Conservation (phyloP, 306 rosid species). For the Trichosanthes cucumerina region DNA sequence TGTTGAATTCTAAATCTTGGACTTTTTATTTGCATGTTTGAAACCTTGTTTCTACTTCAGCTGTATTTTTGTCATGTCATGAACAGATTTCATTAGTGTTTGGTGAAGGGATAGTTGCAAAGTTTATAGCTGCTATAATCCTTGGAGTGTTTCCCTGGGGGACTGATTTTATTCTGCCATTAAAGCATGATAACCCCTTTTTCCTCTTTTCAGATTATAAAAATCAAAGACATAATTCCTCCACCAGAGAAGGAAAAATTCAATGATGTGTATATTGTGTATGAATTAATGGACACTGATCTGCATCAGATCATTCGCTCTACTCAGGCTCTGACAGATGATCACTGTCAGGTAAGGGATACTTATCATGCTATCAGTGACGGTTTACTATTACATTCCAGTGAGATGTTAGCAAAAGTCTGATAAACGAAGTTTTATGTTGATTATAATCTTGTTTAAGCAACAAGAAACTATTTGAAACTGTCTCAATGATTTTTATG, state of each 20-base stretch:
- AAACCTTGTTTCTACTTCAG: not conserved
- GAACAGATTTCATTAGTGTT: not conserved
- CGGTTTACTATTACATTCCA: not conserved
- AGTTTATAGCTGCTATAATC: not conserved
- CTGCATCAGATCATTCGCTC: slow-evolving; percentile 81
- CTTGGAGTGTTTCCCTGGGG: not conserved
- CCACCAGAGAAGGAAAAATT: slow-evolving; percentile 68
- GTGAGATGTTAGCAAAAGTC: not conserved
- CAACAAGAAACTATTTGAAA: not conserved
- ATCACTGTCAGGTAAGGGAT: slow-evolving; percentile 73
- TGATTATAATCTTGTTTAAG: not conserved
- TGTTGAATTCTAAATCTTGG: not conserved
- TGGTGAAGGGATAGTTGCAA: not conserved
- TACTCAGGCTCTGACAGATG: slow-evolving; percentile 70
- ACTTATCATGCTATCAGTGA: not conserved
- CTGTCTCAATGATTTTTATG: not conserved
- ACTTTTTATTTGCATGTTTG: not conserved
- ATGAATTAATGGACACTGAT: slow-evolving; percentile 87
- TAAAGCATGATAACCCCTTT: not conserved
- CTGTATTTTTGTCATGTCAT: not conserved
- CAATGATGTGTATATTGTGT: slow-evolving; percentile 78
- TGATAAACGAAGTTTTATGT: not conserved
- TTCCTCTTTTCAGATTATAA: slow-evolving; percentile 40
- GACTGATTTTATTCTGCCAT: not conserved
- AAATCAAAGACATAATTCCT: slow-evolving; percentile 74